These are phyloP conservation scores for Chlamydomonas sp. DNA, from an alignment of 139 green algal species.

Conservation along the genomic window DNA sequence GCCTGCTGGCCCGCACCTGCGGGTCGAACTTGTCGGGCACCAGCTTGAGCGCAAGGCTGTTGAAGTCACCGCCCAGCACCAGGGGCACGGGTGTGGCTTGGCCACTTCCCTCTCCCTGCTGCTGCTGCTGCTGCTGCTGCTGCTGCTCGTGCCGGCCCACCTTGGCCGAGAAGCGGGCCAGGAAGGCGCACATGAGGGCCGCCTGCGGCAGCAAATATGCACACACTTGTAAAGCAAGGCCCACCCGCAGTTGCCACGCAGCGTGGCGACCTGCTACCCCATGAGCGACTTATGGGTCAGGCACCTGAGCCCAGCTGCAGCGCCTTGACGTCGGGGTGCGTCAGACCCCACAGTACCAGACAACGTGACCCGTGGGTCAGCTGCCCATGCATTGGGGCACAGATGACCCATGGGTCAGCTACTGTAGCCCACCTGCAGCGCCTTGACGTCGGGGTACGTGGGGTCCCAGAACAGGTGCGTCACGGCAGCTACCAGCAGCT, in stretches of 20 bases:
- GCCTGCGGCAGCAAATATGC: slow-evolving; percentile 11
- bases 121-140: neutral
- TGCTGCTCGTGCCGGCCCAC: neutral
- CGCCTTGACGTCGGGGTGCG: slow-evolving; percentile 61
- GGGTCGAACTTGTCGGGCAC: slow-evolving; percentile 40
- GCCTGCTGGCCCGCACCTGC: neutral
- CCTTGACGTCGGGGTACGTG: slow-evolving; percentile 61
- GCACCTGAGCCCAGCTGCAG: slow-evolving; percentile 34
- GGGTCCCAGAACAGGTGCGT: slow-evolving; percentile 75
- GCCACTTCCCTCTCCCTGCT: neutral
- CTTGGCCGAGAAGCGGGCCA: slow-evolving; percentile 33
- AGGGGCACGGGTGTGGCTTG: slow-evolving; percentile 10
- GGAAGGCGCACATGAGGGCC: slow-evolving; percentile 30
- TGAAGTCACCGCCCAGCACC: slow-evolving; percentile 63
- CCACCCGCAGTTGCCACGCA: slow-evolving; percentile 6
- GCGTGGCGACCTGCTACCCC: neutral
- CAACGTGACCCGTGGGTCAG: too few species aligned
- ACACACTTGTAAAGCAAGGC: neutral
- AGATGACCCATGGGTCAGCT: too few species aligned
- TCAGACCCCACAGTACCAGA: slow-evolving; percentile 42
- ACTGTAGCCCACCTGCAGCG: slow-evolving; percentile 33
- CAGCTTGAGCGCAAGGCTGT: slow-evolving; percentile 45
- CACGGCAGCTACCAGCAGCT: slow-evolving; percentile 45
- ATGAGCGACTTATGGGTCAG: too few species aligned
- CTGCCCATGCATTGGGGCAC: too few species aligned